Evolutionary conservation across 2,329 filamentous ascomycete genomes (phyloP), one percentile per base, ranked within the genome.

Genomic region (Claviceps sp.): DNA sequence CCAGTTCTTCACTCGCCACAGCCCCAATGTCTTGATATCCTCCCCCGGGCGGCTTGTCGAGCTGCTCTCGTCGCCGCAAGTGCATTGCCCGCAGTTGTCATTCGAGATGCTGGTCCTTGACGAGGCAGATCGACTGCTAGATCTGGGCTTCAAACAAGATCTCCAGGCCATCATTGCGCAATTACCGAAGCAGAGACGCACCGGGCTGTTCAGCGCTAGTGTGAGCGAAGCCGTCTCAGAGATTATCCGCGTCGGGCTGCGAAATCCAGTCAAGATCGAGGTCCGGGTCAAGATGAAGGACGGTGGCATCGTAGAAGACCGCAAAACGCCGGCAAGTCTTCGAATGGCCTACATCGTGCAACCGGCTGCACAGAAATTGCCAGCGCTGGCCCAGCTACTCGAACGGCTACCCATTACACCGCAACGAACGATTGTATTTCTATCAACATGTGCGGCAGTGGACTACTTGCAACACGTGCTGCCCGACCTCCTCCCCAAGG

Each of bases 141-240:
- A 98, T 68, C 76, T 97, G 22, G 93, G 94, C 5, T 97, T 98
- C 69, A 93, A 94, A 66, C 84, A 87, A 52, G 89, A 95, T 59
- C 69, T 98, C 30, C 88, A 93, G 59, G 87, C 82, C 52, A 95
- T 97, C 42, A 71, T 98, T 22, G 80, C 81, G 0, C 79, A 86
- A 16, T 71, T 98, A 5, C 93, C 93, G 0, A 98, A 98, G 64
- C 93, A 98, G 65, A 77, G 93, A 49, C 79, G 93, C 48, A 98
- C 93, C 0, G 93, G 93, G 0, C 72, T 98, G 0, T 98, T 97
- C 69, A 95, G 89, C 62, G 93, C 93, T 13, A 94, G 87, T 61
- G 87, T 98, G n/a, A 93, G 86, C 60, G 93, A 97, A 63, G 93
- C 93, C 1, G 87, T 98, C 1, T 84, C 90, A 56, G 87, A 96